Evolutionary conservation across 306 rosid species (phyloP).

Genomic region (Cucurbita argyrosperma): DNA sequence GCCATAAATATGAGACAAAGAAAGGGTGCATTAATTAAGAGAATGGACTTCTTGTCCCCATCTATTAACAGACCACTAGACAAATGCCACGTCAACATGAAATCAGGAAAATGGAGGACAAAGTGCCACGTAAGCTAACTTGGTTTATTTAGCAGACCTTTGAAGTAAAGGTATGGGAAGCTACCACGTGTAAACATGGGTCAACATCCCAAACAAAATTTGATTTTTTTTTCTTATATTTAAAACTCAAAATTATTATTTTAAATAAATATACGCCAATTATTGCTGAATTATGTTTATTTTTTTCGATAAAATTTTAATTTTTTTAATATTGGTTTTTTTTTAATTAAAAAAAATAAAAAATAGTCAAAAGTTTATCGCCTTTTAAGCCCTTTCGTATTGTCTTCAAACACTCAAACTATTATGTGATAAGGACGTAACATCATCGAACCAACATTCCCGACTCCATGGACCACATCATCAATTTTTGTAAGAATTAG

Average conservation of each 20-base stretch:
- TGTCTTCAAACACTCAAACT: neutral
- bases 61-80: neutral
- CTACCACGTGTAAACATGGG: neutral
- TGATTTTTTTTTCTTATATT: too few relatives aligned
- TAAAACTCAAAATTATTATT: too few relatives aligned
- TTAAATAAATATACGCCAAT: too few relatives aligned
- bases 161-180: slow-evolving; percentile 11
- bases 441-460: neutral
- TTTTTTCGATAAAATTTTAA: too few relatives aligned
- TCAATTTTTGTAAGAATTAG: too few relatives aligned
- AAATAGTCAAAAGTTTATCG: neutral
- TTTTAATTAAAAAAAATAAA: too few relatives aligned
- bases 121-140: slow-evolving; percentile 8
- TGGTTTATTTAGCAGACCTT: neutral
- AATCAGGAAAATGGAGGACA: neutral
- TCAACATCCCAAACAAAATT: neutral
- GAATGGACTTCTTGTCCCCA: neutral
- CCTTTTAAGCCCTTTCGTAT: neutral
- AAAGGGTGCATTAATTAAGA: neutral
- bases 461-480: neutral
- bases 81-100: neutral
- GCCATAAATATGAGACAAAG: neutral
- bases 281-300: too few relatives aligned
- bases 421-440: neutral
- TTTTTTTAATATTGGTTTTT: too few relatives aligned